Evolutionary conservation across 441 rosid species (phyloP).

Genomic region (Francoa sonchifolia): DNA sequence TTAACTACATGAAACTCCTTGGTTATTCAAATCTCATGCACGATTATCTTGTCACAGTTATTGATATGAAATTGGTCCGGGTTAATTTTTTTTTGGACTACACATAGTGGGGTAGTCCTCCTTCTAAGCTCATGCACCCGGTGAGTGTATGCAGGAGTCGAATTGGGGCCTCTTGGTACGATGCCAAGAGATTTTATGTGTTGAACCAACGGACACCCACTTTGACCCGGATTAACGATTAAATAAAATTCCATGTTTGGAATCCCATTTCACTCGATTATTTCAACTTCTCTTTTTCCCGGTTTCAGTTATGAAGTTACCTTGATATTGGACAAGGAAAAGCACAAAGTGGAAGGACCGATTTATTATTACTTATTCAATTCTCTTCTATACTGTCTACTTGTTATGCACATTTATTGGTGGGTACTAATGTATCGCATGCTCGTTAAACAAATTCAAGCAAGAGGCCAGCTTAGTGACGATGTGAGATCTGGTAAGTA

Average conservation of each 20-base stretch:
- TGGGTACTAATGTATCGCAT: slow-evolving; percentile 88
- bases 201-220: no score
- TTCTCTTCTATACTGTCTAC: slow-evolving; percentile 68
- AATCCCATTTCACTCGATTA: not conserved
- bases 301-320: slow-evolving; percentile 73
- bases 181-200: no score
- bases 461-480: slow-evolving; percentile 75
- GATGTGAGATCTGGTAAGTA: slow-evolving; percentile 92
- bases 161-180: no score
- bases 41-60: not conserved
- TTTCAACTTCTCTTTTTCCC: slow-evolving; percentile 1
- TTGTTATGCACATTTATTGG: slow-evolving; percentile 92
- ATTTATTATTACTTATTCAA: slow-evolving; percentile 74
- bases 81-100: no score
- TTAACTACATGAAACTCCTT: not conserved
- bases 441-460: slow-evolving; percentile 91
- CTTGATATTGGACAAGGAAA: slow-evolving; percentile 47
- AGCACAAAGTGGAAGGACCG: slow-evolving; percentile 63
- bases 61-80: no score
- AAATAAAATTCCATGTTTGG: not conserved
- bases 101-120: no score
- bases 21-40: not conserved
- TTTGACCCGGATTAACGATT: slow-evolving; percentile 7
- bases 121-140: no score
- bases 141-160: no score